phyloP scores from a whole-genome alignment of 805 yeast species.

The Barnettozyma pratensis region DNA sequence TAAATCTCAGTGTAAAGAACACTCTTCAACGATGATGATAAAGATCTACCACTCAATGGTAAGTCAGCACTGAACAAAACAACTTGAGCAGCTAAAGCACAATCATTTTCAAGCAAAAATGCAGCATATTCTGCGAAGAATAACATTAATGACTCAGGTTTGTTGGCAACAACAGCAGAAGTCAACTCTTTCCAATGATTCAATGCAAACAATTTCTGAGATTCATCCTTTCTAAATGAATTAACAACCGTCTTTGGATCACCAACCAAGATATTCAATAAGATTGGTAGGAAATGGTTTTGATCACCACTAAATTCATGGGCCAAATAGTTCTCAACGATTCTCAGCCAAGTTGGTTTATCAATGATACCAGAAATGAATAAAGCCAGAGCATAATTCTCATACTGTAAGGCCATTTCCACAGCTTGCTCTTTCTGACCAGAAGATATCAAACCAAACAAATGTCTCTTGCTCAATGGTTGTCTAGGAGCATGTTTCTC shows the following conservation, averaged over 20 bases:
- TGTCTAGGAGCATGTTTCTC: constrained; percentile 15
- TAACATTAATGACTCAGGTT: constrained; percentile 27
- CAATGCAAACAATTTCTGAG: constrained; percentile 44
- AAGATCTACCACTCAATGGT: constrained; percentile 31
- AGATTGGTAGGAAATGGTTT: constrained; percentile 42
- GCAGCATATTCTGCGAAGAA: constrained; percentile 49
- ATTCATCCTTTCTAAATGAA: constrained; percentile 36
- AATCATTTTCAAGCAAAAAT: constrained; percentile 34
- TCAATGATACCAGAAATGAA: constrained; percentile 65
- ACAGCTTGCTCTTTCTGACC: constrained; percentile 71
- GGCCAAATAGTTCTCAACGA: constrained; percentile 53
- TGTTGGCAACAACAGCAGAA: constrained; percentile 34
- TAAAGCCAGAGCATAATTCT: constrained; percentile 76
- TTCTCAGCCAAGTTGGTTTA: constrained; percentile 50
- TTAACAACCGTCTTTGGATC: constrained; percentile 48
- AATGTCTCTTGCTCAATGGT: constrained; percentile 24
- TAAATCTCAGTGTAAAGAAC: constrained; percentile 29
- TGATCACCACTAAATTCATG: constrained; percentile 40
- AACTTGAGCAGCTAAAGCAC: constrained; percentile 35
- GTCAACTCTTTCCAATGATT: constrained; percentile 47
- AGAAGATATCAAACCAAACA: constrained; percentile 56
- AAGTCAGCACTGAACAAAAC: constrained; percentile 43
- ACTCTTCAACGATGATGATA: constrained; percentile 16
- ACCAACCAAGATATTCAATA: constrained; percentile 64
- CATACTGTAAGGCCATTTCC: constrained; percentile 50